phyloP scores from a whole-genome alignment of 495 filamentous ascomycete species.

The Aspergillus coremiiformis region DNA sequence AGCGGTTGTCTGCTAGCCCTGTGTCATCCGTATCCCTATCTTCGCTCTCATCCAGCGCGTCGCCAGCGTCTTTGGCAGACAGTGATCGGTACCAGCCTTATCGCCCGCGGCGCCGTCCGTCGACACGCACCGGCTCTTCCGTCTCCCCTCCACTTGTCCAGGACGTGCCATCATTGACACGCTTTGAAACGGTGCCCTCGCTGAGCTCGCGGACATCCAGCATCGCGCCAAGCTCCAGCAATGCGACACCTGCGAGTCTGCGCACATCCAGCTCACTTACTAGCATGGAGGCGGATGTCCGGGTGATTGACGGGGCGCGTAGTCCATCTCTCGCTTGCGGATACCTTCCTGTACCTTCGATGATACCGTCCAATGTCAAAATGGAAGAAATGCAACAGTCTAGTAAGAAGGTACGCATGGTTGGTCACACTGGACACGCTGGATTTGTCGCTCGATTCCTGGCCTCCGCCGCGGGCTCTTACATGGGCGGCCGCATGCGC shows the following conservation, averaged over 20 bases:
- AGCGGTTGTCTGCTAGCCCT: constrained; percentile 31
- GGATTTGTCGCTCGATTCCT: constrained; percentile 41
- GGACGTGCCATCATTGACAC: constrained; percentile 42
- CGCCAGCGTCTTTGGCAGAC: constrained; percentile 25
- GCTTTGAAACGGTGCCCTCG: constrained; percentile 38
- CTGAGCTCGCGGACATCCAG: constrained; percentile 45
- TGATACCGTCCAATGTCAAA: constrained; percentile 21
- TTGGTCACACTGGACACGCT: constrained; percentile 18
- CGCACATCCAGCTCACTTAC: constrained; percentile 34
- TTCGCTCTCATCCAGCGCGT: constrained; percentile 18
- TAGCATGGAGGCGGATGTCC: constrained; percentile 31
- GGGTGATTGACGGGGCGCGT: constrained; percentile 26
- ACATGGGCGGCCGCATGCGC: constrained; percentile 36
- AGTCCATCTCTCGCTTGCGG: constrained; percentile 32
- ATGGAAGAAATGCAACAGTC: constrained; percentile 27
- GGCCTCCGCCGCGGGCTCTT: constrained; percentile 37
- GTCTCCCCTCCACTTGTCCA: constrained; percentile 45
- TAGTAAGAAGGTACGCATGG: constrained; percentile 38
- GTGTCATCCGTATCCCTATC: constrained; percentile 24
- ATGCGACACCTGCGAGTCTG: constrained; percentile 34
- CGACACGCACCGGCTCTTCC: constrained; percentile 32
- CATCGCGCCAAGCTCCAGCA: constrained; percentile 34
- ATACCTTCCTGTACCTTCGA: constrained; percentile 22
- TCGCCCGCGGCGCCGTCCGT: constrained; percentile 30
- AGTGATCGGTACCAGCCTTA: constrained; percentile 33